Percentiles rank a stretch among this genome's conserved stretches.
Conservation (phyloP, 257 asterid genomes). For the Solanum sparsipilum region DNA sequence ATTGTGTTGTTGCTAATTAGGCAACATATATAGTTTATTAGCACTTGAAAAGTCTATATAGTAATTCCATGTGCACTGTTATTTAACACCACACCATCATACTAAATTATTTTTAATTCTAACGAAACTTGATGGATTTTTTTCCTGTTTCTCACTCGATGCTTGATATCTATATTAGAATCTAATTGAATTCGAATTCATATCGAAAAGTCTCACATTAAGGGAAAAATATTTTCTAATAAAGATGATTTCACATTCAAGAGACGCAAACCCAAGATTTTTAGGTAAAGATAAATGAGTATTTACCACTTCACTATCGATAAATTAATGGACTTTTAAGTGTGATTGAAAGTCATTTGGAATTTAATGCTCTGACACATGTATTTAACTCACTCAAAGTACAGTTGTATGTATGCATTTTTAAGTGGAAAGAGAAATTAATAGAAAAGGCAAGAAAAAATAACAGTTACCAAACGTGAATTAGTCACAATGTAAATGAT, state of each 20-base stretch:
- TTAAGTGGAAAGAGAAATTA: background rate
- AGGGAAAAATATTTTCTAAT: too few species aligned
- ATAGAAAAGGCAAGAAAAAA: background rate
- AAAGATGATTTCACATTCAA: too few species aligned
- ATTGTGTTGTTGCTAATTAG: background rate
- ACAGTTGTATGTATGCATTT: background rate
- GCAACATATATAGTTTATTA: background rate
- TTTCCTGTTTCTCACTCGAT: rapidly evolving
- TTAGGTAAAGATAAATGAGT: rapidly evolving
- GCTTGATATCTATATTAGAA: too few species aligned
- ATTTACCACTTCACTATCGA: too few species aligned
- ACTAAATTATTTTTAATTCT: background rate
- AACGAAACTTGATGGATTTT: background rate
- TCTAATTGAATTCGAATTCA: rapidly evolving
- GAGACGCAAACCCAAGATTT: rapidly evolving
- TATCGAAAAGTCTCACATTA: too few species aligned
- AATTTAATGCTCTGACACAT: too few species aligned
- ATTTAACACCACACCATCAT: background rate
- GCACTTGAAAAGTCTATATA: background rate
- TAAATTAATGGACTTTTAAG: too few species aligned
- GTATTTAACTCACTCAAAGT: too few species aligned
- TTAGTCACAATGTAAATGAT: background rate
- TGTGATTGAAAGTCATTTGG: too few species aligned
- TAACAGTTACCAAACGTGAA: background rate
- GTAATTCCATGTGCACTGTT: background rate